Conservation (phyloP, 306 rosid genomes). For the Fragaria iinumae region DNA sequence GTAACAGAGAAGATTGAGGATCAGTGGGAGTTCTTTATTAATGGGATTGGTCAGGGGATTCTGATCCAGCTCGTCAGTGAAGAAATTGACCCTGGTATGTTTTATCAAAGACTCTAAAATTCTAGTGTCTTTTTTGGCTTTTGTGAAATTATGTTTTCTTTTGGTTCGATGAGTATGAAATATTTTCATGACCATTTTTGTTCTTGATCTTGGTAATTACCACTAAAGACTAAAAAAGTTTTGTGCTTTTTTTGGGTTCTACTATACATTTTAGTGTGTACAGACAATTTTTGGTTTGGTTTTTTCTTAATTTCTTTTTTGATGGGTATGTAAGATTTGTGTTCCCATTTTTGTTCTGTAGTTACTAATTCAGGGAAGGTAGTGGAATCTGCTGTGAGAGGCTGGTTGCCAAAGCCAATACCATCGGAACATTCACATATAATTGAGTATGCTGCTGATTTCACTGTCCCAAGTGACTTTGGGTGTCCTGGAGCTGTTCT, state of each 20-base stretch:
- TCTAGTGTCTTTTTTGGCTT: background rate
- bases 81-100: slow-evolving; percentile 64
- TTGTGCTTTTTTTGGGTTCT: background rate
- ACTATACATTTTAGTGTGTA: background rate
- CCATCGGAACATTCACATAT: slow-evolving; percentile 41
- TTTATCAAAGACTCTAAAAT: background rate
- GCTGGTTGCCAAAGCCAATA: slow-evolving; percentile 70
- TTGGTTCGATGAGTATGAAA: background rate
- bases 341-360: slow-evolving; percentile 21
- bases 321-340: background rate
- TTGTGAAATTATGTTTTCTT: background rate
- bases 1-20: slow-evolving; percentile 59
- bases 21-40: slow-evolving; percentile 66
- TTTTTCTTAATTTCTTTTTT: background rate
- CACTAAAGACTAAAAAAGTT: background rate
- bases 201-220: background rate
- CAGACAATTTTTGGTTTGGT: background rate
- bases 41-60: slow-evolving; percentile 84
- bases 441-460: slow-evolving; percentile 66
- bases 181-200: background rate
- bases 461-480: slow-evolving; percentile 57
- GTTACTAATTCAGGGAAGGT: slow-evolving; percentile 66
- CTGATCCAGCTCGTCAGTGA: slow-evolving; percentile 73
- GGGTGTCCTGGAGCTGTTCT: slow-evolving; percentile 80
- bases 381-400: slow-evolving; percentile 56